These are phyloP conservation scores for Myxozyma geophila DNA, from an alignment of 805 yeast species.

Conservation along the genomic window DNA sequence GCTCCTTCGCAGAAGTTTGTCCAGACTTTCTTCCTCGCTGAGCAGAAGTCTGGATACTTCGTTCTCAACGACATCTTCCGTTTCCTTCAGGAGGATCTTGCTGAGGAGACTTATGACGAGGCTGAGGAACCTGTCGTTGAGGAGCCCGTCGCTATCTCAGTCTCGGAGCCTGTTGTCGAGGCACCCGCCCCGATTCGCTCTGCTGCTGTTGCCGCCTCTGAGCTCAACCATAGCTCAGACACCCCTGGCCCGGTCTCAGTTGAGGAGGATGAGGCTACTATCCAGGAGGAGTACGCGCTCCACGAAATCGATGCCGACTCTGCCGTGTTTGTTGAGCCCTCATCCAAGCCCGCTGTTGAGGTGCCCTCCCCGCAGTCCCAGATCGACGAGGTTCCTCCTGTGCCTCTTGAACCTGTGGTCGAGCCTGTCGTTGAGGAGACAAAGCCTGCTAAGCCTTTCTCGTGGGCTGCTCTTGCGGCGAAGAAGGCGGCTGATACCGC, in stretches of 20 bases:
- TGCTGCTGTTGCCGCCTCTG: constrained; percentile 4
- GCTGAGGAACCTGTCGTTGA: constrained; percentile 13
- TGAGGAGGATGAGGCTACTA: constrained; percentile 87
- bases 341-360: constrained; percentile 23
- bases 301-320: constrained; percentile 58
- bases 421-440: constrained; percentile 10
- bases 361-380: constrained; percentile 22
- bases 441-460: constrained; percentile 33
- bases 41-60: constrained; percentile 42
- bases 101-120: constrained; percentile 37
- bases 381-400: constrained; percentile 31
- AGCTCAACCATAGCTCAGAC: constrained; percentile 9
- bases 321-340: constrained; percentile 17
- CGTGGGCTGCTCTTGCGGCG: constrained; percentile 43
- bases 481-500: constrained; percentile 31
- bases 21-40: constrained; percentile 49
- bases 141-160: constrained; percentile 1
- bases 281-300: constrained; percentile 87
- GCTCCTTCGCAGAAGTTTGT: constrained; percentile 46
- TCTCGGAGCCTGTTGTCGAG: constrained; percentile 1
- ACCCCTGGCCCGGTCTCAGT: constrained; percentile 56
- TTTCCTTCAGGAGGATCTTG: constrained; percentile 43
- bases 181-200: constrained; percentile 16
- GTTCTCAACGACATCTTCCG: constrained; percentile 49
- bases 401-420: constrained; percentile 19